phyloP scores from a whole-genome alignment of 1,284 basidiomycete genomes.

The Ustilago tritici region DNA sequence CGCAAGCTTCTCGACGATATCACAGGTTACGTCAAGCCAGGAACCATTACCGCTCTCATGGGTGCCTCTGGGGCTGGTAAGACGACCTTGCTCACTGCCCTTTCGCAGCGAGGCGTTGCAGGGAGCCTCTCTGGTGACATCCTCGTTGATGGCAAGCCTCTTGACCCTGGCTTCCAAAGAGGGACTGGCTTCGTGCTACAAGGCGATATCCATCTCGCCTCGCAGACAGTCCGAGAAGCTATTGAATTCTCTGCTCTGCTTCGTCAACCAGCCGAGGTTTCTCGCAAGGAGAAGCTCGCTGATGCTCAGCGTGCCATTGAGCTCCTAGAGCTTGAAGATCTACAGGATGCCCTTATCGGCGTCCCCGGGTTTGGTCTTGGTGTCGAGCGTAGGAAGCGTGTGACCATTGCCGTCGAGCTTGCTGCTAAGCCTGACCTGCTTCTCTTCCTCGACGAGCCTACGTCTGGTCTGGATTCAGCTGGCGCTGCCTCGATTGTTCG shows the following conservation, averaged over 20 bases:
- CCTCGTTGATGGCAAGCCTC: constrained; percentile 80
- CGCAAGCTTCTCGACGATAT: constrained; percentile 79
- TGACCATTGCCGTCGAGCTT: constrained; percentile 64
- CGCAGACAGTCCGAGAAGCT: constrained; percentile 61
- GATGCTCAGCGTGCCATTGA: constrained; percentile 56
- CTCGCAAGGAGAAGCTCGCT: constrained; percentile 51
- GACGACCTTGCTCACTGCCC: constrained; percentile 78
- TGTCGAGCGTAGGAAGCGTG: constrained; percentile 58
- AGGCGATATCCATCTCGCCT: constrained; percentile 71
- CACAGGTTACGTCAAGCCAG: constrained; percentile 83
- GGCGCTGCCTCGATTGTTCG: constrained; percentile 58
- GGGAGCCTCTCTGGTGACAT: constrained; percentile 83
- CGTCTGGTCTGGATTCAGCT: constrained; percentile 58
- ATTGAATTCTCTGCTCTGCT: constrained; percentile 61
- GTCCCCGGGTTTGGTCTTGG: constrained; percentile 57
- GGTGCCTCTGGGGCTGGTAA: constrained; percentile 81
- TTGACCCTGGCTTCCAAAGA: constrained; percentile 80
- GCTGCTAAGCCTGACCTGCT: constrained; percentile 63
- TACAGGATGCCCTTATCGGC: constrained; percentile 61
- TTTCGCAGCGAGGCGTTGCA: constrained; percentile 79
- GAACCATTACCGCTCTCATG: constrained; percentile 79
- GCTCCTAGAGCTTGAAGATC: constrained; percentile 53
- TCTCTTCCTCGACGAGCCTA: constrained; percentile 67
- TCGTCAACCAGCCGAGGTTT: constrained; percentile 54
- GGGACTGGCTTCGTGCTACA: constrained; percentile 79